Base-by-base conservation (phyloP, 257 asterid genomes). In the Solanum lycopersicoides region DNA sequence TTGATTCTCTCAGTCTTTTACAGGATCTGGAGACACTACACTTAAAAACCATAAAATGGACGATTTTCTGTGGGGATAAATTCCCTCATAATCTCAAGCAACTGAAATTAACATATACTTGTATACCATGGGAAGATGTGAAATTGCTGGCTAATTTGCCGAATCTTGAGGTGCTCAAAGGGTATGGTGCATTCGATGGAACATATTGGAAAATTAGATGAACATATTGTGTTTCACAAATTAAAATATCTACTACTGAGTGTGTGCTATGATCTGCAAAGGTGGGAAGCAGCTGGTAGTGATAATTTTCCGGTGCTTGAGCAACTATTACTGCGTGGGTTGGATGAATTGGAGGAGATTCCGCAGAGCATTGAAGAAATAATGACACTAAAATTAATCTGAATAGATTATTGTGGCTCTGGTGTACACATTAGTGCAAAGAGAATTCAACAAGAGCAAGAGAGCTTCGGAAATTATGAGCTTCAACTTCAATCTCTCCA, bases 101-200 rank as follows among this genome's bases (percentile, higher is more conserved):
- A 6, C 14, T 47, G 59, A 5, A 0, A 4, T 50, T 50, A 14
- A 1, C 8, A 47, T 0, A 0, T 15, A 15, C 59, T 50, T 0
- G 8, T 14, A 14, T 50, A 50, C 59, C 59, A 50, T 50, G 59
- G 59, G 59, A 50, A 50, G 59, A 14, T 50, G 20, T 50, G 59
- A 50, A 14, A 1, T 14, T 50, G 8, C 59, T 50, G 20, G 59
- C 59, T 14, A 50, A 56, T 56, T 56, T 56, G 18, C 65, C 65
- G 0, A 56, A 56, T 56, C 65, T 56, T 56, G 65, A 56, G n/a
- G 11, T 0, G 65, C 65, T 56, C 65, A 3, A 3, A 0, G 65
- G 65, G 65, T 0, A 5, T 18, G 0, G 0, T 7, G 65, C 65
- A 7, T 56, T 56, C 4, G 0, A 0, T 8, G 65, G 65, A 16